These are phyloP conservation scores for Eucalyptus guilfoylei DNA, from an alignment of 345 rosid species.

Conservation along the genomic window DNA sequence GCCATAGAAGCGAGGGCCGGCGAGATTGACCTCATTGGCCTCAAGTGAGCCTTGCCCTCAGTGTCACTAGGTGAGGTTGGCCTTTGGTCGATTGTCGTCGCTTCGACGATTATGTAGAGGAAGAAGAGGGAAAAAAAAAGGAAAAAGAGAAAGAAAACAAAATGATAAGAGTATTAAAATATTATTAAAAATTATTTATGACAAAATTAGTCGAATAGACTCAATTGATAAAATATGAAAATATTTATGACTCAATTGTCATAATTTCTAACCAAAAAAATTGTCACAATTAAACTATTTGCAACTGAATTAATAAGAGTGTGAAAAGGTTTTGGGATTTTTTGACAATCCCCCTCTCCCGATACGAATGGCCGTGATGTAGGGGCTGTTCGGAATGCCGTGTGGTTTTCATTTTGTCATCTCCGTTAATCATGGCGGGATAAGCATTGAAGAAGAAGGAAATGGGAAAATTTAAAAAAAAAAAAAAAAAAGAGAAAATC, in stretches of 20 bases:
- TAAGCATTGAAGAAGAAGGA: neutral
- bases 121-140: too few relatives aligned
- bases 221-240: too few relatives aligned
- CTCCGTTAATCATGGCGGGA: neutral
- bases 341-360: neutral
- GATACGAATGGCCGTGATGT: neutral
- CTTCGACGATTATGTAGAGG: accelerated
- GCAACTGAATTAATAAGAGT: neutral
- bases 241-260: too few relatives aligned
- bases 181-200: too few relatives aligned
- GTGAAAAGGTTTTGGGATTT: neutral
- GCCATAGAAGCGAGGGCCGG: accelerated
- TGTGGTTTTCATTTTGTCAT: neutral
- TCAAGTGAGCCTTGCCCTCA: neutral
- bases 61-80: accelerated
- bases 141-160: too few relatives aligned
- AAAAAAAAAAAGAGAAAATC: too few relatives aligned
- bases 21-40: neutral
- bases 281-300: neutral
- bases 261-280: too few relatives aligned
- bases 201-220: too few relatives aligned
- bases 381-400: neutral
- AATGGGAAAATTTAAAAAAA: neutral
- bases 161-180: too few relatives aligned
- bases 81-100: accelerated